phyloP scores from a whole-genome alignment of 495 filamentous ascomycete species.

The Penicillium waksmanii region DNA sequence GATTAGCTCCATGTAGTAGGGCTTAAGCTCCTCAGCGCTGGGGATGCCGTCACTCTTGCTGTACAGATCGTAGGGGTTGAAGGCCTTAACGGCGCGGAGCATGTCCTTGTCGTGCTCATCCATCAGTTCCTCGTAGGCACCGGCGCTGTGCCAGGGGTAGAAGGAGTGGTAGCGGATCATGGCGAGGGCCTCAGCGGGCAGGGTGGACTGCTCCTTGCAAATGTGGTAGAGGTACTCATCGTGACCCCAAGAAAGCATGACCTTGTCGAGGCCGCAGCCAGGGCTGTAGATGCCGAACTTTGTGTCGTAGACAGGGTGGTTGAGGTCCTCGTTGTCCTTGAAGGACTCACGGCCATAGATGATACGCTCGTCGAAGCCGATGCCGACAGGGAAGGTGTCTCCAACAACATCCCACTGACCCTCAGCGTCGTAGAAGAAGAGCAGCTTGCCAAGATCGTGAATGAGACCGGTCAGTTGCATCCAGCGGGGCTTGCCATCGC shows the following conservation, averaged over 20 bases:
- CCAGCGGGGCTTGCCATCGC: slow-evolving; percentile 89
- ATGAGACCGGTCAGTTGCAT: slow-evolving; percentile 90
- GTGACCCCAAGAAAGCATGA: slow-evolving; percentile 91
- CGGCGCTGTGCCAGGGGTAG: slow-evolving; percentile 85
- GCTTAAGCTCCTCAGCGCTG: slow-evolving; percentile 67
- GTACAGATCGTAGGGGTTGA: slow-evolving; percentile 91
- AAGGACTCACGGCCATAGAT: slow-evolving; percentile 79
- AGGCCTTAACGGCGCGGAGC: slow-evolving; percentile 78
- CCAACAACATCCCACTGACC: slow-evolving; percentile 95
- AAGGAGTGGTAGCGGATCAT: slow-evolving; percentile 92
- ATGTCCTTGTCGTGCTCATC: slow-evolving; percentile 76
- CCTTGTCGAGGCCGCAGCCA: slow-evolving; percentile 76
- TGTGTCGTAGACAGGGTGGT: slow-evolving; percentile 68
- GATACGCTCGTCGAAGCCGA: slow-evolving; percentile 73
- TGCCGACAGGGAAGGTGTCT: slow-evolving; percentile 91
- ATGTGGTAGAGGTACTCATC: slow-evolving; percentile 92
- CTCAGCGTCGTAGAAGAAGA: slow-evolving; percentile 79
- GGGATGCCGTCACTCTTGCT: slow-evolving; percentile 87
- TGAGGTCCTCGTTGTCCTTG: slow-evolving; percentile 67
- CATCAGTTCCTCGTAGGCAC: slow-evolving; percentile 81
- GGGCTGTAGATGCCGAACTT: slow-evolving; percentile 77
- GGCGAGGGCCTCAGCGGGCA: slow-evolving; percentile 80
- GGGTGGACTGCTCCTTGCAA: slow-evolving; percentile 72
- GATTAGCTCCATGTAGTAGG: slow-evolving; percentile 83
- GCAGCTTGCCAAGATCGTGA: slow-evolving; percentile 86